Evolutionary conservation across 2,329 filamentous ascomycete species (phyloP).

Genomic region (Microcyclospora tardicrescens): DNA sequence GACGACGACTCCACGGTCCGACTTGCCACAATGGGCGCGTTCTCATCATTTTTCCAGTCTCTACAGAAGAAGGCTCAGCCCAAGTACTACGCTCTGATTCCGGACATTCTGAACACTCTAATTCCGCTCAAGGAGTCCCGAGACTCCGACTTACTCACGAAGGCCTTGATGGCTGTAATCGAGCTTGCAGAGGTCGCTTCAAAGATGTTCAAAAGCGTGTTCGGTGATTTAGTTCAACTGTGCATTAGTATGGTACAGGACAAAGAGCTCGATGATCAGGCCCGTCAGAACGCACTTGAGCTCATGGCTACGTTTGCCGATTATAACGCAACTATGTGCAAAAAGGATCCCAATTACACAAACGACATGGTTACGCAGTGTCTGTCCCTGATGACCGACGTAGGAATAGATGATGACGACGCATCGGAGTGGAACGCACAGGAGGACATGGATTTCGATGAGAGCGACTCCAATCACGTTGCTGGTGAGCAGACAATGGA

Average conservation of each 20-base stretch:
- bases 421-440: conserved; percentile 84
- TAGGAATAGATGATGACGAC: conserved; percentile 88
- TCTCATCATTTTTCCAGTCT: conserved; percentile 88
- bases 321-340: conserved; percentile 85
- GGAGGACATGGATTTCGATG: conserved; percentile 89
- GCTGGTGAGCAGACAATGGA: conserved; percentile 99
- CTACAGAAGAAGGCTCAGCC: conserved; percentile 75
- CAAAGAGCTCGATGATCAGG: conserved; percentile 81
- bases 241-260: conserved; percentile 89
- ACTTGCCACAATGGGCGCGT: conserved; percentile 89
- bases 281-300: conserved; percentile 87
- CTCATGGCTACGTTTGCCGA: conserved; percentile 98
- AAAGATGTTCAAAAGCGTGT: conserved; percentile 95
- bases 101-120: conserved; percentile 85
- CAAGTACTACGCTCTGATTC: conserved; percentile 78
- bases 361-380: conserved; percentile 98
- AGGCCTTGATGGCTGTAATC: conserved; percentile 80
- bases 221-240: conserved; percentile 84
- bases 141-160: conserved; percentile 82
- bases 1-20: conserved; percentile 79
- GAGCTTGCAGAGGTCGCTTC: conserved; percentile 88
- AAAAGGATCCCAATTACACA: conserved; percentile 83
- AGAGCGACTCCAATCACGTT: conserved; percentile 94
- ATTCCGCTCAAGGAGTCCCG: conserved; percentile 84
- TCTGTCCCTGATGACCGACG: conserved; percentile 93